These are phyloP conservation scores for Leucocoprinus sp. DNA, from an alignment of 768 basidiomycete genomes.

Conservation along the genomic window DNA sequence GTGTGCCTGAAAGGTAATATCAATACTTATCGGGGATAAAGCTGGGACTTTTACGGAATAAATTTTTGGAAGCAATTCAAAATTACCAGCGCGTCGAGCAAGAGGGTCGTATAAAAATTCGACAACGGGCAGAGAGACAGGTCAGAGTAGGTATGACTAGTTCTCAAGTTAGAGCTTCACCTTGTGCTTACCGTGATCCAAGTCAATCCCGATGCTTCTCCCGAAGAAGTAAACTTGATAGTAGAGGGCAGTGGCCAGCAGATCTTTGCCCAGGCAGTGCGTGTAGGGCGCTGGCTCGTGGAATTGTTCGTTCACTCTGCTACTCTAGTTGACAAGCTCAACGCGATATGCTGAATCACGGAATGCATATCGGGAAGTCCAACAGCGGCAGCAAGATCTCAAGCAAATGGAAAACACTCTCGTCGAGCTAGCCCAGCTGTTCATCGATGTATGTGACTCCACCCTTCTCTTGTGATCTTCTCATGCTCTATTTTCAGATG, in stretches of 20 bases:
- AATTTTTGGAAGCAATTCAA: constrained; percentile 71
- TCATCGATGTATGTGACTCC: constrained; percentile 66
- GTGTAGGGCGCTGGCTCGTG: constrained; percentile 12
- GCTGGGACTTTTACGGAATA: constrained; percentile 53
- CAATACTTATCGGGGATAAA: constrained; percentile 19
- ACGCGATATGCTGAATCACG: constrained; percentile 78
- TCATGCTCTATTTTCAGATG: constrained; percentile 43
- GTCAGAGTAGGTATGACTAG: constrained; percentile 59
- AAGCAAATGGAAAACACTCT: constrained; percentile 79
- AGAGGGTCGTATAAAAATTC: constrained; percentile 55
- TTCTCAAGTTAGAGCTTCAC: not conserved
- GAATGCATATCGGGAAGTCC: constrained; percentile 79
- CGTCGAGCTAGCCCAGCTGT: constrained; percentile 82
- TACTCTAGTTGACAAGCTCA: constrained; percentile 57
- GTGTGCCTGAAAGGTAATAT: not conserved
- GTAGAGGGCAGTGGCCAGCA: constrained; percentile 57
- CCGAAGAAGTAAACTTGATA: constrained; percentile 68
- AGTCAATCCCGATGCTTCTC: constrained; percentile 86
- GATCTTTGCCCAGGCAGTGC: constrained; percentile 73
- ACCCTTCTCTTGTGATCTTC: not conserved
- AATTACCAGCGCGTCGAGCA: constrained; percentile 73
- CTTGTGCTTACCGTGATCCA: not conserved
- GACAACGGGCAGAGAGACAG: constrained; percentile 64
- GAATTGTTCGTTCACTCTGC: not conserved
- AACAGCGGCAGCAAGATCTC: constrained; percentile 82